Conservation (phyloP, 306 rosid genomes). For the Cucurbita argyrosperma region DNA sequence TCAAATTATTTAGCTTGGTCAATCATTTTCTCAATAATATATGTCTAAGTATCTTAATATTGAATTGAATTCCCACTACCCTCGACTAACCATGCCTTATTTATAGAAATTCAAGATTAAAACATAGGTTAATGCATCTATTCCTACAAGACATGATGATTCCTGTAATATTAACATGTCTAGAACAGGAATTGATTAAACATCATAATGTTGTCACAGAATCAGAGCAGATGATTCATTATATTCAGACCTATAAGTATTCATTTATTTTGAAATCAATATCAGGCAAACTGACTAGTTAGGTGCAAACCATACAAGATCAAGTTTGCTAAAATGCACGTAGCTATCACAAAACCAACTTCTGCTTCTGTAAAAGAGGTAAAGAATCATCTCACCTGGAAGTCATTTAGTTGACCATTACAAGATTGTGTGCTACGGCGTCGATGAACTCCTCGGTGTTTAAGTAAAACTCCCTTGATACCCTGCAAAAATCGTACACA, state of each 20-base stretch:
- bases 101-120: too few relatives aligned
- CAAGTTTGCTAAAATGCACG: not conserved
- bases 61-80: not conserved
- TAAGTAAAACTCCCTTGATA: conserved; percentile 60
- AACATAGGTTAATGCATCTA: not conserved
- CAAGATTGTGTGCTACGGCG: conserved; percentile 52
- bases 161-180: not conserved
- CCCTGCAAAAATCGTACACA: conserved; percentile 31
- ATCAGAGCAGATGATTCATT: not conserved
- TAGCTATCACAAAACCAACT: not conserved
- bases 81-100: not conserved
- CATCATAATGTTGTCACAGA: too few relatives aligned
- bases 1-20: not conserved
- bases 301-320: not conserved
- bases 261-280: not conserved
- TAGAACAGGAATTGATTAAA: not conserved
- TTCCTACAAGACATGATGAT: not conserved
- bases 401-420: not conserved
- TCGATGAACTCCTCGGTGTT: conserved; percentile 80
- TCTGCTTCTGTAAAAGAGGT: not conserved
- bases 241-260: not conserved
- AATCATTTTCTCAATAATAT: too few relatives aligned
- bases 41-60: not conserved
- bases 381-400: not conserved
- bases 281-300: not conserved